phyloP scores from a whole-genome alignment of 2,329 filamentous ascomycete genomes.

The Fusarium hostae region DNA sequence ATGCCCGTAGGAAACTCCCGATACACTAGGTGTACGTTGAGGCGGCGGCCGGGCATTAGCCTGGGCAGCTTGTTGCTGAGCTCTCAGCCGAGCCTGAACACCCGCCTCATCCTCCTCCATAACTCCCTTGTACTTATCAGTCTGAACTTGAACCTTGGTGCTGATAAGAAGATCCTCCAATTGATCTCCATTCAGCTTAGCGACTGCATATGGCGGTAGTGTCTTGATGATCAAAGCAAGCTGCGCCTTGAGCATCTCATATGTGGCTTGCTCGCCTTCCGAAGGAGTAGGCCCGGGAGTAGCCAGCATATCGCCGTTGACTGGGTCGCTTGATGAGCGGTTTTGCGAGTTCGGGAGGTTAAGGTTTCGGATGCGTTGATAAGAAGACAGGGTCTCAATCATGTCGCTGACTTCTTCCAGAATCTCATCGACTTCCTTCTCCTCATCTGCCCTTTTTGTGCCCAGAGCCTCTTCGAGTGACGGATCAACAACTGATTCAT shows the following conservation, averaged over 20 bases:
- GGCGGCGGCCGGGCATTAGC: slow-evolving; percentile 50
- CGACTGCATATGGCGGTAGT: slow-evolving; percentile 85
- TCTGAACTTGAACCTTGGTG: slow-evolving; percentile 78
- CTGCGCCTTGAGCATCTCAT: slow-evolving; percentile 80
- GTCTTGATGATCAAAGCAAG: slow-evolving; percentile 77
- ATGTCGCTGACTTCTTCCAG: slow-evolving; percentile 79
- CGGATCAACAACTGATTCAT: slow-evolving; percentile 67
- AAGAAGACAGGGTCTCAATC: slow-evolving; percentile 79
- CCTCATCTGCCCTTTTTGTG: slow-evolving; percentile 65
- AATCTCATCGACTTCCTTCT: slow-evolving; percentile 76
- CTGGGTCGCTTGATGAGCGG: slow-evolving; percentile 69
- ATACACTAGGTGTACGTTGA: slow-evolving; percentile 53
- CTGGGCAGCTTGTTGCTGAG: slow-evolving; percentile 51
- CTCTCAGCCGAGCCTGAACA: slow-evolving; percentile 61
- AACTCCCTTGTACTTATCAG: slow-evolving; percentile 78
- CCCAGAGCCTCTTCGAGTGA: slow-evolving; percentile 65
- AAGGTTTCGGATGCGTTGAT: slow-evolving; percentile 82
- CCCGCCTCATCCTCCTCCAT: slow-evolving; percentile 85
- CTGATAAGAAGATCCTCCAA: slow-evolving; percentile 85
- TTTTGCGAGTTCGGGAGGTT: slow-evolving; percentile 73
- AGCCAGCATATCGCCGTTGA: slow-evolving; percentile 74
- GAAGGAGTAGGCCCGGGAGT: slow-evolving; percentile 75
- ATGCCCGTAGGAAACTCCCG: slow-evolving; percentile 56
- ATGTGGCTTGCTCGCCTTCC: slow-evolving; percentile 69
- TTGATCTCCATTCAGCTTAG: slow-evolving; percentile 87